Conservation (phyloP, 2,329 filamentous ascomycete genomes). For the Colletotrichum noveboracense region DNA sequence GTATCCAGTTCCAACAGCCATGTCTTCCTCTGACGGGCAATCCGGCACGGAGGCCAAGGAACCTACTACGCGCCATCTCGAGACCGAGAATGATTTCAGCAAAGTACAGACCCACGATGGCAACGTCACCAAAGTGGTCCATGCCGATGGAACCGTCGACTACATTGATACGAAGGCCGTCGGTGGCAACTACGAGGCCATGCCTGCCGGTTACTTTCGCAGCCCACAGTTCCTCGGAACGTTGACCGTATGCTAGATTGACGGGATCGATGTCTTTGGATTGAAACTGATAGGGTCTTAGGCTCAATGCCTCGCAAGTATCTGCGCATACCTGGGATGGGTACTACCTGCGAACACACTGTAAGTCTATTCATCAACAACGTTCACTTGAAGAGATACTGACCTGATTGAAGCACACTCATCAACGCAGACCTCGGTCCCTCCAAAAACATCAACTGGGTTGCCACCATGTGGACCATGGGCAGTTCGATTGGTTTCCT, state of each 20-base stretch:
- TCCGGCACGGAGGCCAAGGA: not conserved
- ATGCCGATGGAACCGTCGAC: conserved; percentile 47
- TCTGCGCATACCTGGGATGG: conserved; percentile 39
- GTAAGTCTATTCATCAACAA: conserved; percentile 19
- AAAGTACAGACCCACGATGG: conserved; percentile 25
- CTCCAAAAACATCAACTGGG: conserved; percentile 36
- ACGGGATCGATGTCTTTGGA: too few relatives aligned
- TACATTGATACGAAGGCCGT: conserved; percentile 45
- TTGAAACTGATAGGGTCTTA: not conserved
- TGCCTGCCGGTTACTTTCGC: conserved; percentile 46
- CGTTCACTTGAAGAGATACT: not conserved
- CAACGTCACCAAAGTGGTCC: conserved; percentile 33
- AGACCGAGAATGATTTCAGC: conserved; percentile 35
- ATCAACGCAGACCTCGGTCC: conserved; percentile 37
- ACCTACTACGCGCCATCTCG: conserved; percentile 23
- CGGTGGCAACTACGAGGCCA: conserved; percentile 43
- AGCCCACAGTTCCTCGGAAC: conserved; percentile 46
- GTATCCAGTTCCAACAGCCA: not conserved
- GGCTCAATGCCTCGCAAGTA: conserved; percentile 38
- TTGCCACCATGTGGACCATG: conserved; percentile 41
- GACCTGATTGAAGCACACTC: conserved; percentile 23
- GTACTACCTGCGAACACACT: conserved; percentile 40
- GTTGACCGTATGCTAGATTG: conserved; percentile 30
- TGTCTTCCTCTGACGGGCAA: not conserved
- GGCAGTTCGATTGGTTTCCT: conserved; percentile 41